Conservation (phyloP, 257 asterid genomes). For the Petunia secreta region DNA sequence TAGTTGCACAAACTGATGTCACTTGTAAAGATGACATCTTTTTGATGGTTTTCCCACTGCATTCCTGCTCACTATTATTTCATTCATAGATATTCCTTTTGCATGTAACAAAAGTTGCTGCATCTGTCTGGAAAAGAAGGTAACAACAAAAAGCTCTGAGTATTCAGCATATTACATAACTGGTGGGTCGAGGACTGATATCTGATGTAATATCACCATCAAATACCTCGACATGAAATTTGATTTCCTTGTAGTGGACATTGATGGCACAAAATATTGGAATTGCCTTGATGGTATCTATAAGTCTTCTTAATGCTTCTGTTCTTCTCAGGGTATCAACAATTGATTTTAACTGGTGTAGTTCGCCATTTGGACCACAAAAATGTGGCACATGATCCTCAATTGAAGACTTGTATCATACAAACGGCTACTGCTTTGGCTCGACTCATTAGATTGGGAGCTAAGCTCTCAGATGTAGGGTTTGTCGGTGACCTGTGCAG, state of each 20-base stretch:
- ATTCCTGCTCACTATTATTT: background rate
- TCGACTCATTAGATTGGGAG: constrained; percentile 67
- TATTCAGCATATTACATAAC: background rate
- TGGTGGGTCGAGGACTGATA: background rate
- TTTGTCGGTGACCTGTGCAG: constrained; percentile 88
- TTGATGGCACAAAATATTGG: background rate
- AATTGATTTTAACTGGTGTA: constrained; percentile 70
- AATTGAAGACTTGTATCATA: constrained; percentile 67
- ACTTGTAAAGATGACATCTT: background rate
- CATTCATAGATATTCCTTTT: background rate
- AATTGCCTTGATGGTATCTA: constrained; percentile 8
- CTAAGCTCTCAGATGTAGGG: constrained; percentile 76
- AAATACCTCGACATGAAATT: background rate
- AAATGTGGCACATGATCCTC: constrained; percentile 76
- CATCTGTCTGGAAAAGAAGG: background rate
- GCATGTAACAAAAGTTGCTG: background rate
- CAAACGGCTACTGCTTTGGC: constrained; percentile 84
- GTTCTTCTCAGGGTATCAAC: constrained; percentile 64
- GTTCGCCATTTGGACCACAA: constrained; percentile 96
- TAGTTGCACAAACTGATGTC: background rate
- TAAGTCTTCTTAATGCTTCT: constrained; percentile 26
- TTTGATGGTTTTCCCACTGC: constrained; percentile 7
- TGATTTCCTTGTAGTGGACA: background rate
- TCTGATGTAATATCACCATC: background rate
- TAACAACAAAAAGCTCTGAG: background rate